Base-by-base conservation (phyloP, 2,329 filamentous ascomycete genomes). In the Penicillium sp. region DNA sequence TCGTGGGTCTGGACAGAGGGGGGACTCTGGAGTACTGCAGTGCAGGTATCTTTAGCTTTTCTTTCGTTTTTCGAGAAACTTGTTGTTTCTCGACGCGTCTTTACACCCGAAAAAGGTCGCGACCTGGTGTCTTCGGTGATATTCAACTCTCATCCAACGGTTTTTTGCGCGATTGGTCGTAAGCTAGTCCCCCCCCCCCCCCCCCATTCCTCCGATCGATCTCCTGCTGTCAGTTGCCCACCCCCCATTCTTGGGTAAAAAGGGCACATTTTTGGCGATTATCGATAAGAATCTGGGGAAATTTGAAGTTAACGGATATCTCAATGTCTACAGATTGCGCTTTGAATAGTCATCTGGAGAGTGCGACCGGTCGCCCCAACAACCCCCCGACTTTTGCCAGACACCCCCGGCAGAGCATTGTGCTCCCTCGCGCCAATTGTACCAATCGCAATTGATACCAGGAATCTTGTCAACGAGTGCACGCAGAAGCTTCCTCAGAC, bases 11-110 rank as follows among this genome's bases (percentile, higher is more conserved):
- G 61, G 54, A 59, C 62, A 62, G 65, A 48, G 51, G 54, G 54
- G 66, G 61, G 58, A 62, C 62, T 63, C 43, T 56, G 47, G 61
- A 66, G 62, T 56, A 61, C 62, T 72, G 70, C 71, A 66, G 70
- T 58, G 71, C 70, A 73, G 71, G 66, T 68, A 65, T 58, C 57
- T 62, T 58, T 46, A 51, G 49, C 52, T 63, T 53, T 27, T 55
- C 53, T 67, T 62, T 54, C 51, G 48, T 61, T 60, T 60, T 53
- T 55, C 47, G 54, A 45, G 38, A 33, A 54, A 60, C 52, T 59
- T 41, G 51, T 55, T 33, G 55, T 61, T 61, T 42, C 50, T 48
- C 45, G 55, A 65, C 62, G 58, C 62, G 55, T 67, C 58, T 46
- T 62, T 56, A 41, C 19, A 27, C 43, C 42, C 33, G 42, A 43